phyloP scores from a whole-genome alignment of 2,329 filamentous ascomycete genomes.

The Cordyceps cicadae region DNA sequence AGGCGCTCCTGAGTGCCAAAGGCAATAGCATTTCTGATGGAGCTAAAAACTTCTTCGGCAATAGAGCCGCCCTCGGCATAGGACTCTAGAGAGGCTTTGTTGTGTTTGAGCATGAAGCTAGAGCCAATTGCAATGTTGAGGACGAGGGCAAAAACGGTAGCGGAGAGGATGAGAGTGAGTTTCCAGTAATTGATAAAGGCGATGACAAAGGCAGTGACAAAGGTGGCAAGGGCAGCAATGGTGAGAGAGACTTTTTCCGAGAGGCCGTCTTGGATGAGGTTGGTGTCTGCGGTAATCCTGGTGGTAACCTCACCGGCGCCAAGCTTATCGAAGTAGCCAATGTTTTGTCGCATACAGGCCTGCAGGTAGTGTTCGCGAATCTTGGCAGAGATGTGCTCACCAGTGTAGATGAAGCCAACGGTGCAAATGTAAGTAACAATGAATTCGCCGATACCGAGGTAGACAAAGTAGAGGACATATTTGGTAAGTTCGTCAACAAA shows the following conservation, averaged over 20 bases:
- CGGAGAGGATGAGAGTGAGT: conserved; percentile 77
- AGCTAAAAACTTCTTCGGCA: conserved; percentile 90
- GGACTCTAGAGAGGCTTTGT: conserved; percentile 66
- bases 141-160: conserved; percentile 73
- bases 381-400: conserved; percentile 70
- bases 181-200: conserved; percentile 91
- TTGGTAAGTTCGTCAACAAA: conserved; percentile 54
- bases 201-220: conserved; percentile 82
- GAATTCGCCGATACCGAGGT: conserved; percentile 75
- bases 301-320: conserved; percentile 91
- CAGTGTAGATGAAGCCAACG: conserved; percentile 81
- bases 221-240: conserved; percentile 68
- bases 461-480: conserved; percentile 75
- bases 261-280: conserved; percentile 86
- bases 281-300: conserved; percentile 88
- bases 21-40: conserved; percentile 82
- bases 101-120: conserved; percentile 69
- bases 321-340: conserved; percentile 87
- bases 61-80: conserved; percentile 82
- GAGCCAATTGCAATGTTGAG: conserved; percentile 67
- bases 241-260: conserved; percentile 82
- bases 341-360: conserved; percentile 79
- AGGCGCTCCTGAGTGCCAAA: conserved; percentile 91
- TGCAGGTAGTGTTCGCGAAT: conserved; percentile 77
- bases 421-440: conserved; percentile 70